Percentiles rank a stretch among this genome's conserved stretches.
Conservation (phyloP, 805 yeast species). For the Kazachstania bromeliacearum region DNA sequence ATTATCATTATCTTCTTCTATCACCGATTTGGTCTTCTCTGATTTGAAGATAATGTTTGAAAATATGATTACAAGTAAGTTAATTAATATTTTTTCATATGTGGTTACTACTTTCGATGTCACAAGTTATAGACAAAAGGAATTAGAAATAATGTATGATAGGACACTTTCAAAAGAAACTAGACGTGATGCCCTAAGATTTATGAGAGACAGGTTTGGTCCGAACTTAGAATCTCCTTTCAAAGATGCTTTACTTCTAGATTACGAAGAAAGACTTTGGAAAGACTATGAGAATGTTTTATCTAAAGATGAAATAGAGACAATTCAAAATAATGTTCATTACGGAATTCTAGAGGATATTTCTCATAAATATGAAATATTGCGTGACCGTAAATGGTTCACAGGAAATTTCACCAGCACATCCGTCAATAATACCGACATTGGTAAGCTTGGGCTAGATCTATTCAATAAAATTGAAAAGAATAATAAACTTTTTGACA, state of each 20-base stretch:
- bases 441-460: no score
- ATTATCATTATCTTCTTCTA: conserved; percentile 8
- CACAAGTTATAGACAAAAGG: conserved; percentile 22
- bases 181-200: conserved; percentile 8
- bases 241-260: conserved; percentile 23
- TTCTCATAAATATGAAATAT: neutral
- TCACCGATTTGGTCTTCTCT: conserved; percentile 9
- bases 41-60: conserved; percentile 14
- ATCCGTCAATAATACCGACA: no score
- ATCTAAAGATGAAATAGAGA: neutral
- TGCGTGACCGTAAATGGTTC: conserved; percentile 3
- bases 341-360: conserved; percentile 1
- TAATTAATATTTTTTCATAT: conserved; percentile 11
- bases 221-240: conserved; percentile 12
- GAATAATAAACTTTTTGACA: no score
- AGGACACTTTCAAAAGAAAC: conserved; percentile 6
- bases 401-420: no score
- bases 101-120: conserved; percentile 14
- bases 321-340: conserved; percentile 1
- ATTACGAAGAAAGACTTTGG: conserved; percentile 18
- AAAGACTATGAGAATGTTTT: conserved; percentile 5
- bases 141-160: conserved; percentile 20
- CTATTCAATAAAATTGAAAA: no score
- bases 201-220: conserved; percentile 10
- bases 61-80: conserved; percentile 15